Base-by-base conservation (phyloP, 331 rosid species). In the Telfairia occidentalis region DNA sequence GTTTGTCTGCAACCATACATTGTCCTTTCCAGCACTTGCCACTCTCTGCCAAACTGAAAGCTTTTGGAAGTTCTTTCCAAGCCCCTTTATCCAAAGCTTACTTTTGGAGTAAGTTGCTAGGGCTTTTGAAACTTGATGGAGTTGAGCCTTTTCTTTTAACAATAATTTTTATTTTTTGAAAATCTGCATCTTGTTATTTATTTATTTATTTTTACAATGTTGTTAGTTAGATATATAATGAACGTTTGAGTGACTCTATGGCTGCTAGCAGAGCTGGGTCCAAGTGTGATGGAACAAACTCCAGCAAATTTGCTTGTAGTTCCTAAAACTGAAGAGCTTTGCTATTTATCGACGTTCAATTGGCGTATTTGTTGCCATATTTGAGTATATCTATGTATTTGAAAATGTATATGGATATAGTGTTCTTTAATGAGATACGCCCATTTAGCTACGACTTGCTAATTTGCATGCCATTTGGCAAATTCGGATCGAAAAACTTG, bases 81-180 rank as follows among this genome's bases (percentile, higher is more conserved):
- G 10, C 72, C 19, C 34, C 73, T 67, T 67, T 42, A 67, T 67
- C 73, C 73, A 23, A 67, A 5, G 53, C 75, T 70, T 43, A 57
- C 38, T 43, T 43, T 69, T 24, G 23, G 40, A 69, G 54, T 15
- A 69, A 42, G 34, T 70, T 28, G 15, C 43, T 7, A 71, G 57
- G 37, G 42, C 43, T 48, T 46, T 30, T 71, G 24, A 28, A 48
- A 71, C 76, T 30, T 71, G 12, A 15, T 30, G 60, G n/a, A 48
- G 76, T 8, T 71, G 59, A 60, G 43, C 38, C 58, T 26, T 46
- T 15, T 70, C 38, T 45, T 45, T 28, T 4, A 71, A 69, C 57
- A 69, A 69, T 69, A 43, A 12, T 6, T 13, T 5, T 59, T 58
- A n/a, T 5, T 57, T 26, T 21, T 42, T 42, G 8, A 43, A 23